These are phyloP conservation scores for Rhynchosporium graminicola DNA, from an alignment of 2,329 filamentous ascomycete genomes.

Conservation along the genomic window DNA sequence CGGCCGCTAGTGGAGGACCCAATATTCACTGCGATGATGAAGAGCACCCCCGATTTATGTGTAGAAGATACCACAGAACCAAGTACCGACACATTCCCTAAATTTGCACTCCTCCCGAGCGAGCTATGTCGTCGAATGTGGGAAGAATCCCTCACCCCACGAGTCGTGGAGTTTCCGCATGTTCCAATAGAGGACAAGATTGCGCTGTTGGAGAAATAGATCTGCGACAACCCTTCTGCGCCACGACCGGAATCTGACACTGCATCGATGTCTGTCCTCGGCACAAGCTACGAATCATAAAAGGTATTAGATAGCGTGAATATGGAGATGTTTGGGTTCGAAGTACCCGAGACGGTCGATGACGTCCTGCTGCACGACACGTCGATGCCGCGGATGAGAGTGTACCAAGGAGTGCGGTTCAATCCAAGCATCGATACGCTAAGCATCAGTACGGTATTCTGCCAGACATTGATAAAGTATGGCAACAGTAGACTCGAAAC, in stretches of 20 bases:
- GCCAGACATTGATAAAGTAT: not conserved
- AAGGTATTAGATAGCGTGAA: constrained; percentile 3
- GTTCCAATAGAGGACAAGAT: not conserved
- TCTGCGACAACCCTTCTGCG: not conserved
- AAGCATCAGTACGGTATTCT: not conserved
- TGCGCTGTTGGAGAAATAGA: not conserved
- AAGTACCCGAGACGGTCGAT: not conserved
- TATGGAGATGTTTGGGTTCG: not conserved
- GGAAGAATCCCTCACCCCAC: not conserved
- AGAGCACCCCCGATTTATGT: no score
- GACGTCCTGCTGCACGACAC: not conserved
- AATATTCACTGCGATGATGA: no score
- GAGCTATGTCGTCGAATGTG: constrained; percentile 9
- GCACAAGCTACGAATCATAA: constrained; percentile 2
- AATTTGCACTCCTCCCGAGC: not conserved
- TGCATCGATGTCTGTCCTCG: not conserved
- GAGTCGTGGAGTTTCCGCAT: constrained; percentile 12
- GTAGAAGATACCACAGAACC: no score
- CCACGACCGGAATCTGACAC: not conserved
- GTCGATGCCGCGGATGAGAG: not conserved
- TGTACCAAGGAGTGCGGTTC: constrained; percentile 3
- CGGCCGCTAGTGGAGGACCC: not conserved
- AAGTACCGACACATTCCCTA: not conserved
- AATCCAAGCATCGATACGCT: constrained; percentile 6
- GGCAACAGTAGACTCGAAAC: not conserved